A percentile compares a stretch with the other conserved stretches of the same genome.
Conservation (phyloP, 1,139 yeast genomes). For the Saccharomycopsis hybrid region DNA sequence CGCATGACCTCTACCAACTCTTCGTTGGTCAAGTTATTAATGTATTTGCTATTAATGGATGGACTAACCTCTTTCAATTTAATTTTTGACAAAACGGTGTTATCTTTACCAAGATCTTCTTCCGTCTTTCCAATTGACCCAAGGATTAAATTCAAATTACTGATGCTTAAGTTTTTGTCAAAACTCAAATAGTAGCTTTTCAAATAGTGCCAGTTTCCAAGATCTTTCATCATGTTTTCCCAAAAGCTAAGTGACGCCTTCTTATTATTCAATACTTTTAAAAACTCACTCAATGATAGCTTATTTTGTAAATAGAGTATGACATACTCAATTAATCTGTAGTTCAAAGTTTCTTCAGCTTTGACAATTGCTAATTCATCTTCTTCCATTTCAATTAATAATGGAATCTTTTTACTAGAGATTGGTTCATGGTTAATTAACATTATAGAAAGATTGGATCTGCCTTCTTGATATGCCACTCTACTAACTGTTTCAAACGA, state of each 20-base stretch:
- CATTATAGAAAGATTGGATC: constrained; percentile 58
- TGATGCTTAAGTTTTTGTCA: constrained; percentile 23
- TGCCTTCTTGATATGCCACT: constrained; percentile 79
- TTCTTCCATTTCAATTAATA: constrained; percentile 67
- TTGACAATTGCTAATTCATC: constrained; percentile 62
- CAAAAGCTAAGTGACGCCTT: constrained; percentile 13
- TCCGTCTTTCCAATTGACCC: constrained; percentile 17
- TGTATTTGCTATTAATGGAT: neutral
- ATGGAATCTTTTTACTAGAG: constrained; percentile 53
- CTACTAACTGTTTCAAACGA: constrained; percentile 61
- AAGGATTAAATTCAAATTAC: constrained; percentile 13
- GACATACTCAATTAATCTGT: constrained; percentile 57
- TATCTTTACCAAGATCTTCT: constrained; percentile 2
- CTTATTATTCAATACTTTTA: constrained; percentile 29
- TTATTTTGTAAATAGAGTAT: constrained; percentile 44
- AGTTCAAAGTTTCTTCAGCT: constrained; percentile 60
- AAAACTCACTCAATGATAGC: constrained; percentile 37
- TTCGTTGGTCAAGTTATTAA: constrained; percentile 1
- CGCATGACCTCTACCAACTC: constrained; percentile 5
- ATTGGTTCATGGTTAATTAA: constrained; percentile 66
- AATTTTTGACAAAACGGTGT: neutral
- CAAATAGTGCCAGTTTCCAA: constrained; percentile 24
- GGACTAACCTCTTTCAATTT: neutral
- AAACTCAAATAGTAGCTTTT: constrained; percentile 22
- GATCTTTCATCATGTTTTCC: constrained; percentile 23